phyloP scores from a whole-genome alignment of 1,284 basidiomycete genomes.

The Somion occarium region DNA sequence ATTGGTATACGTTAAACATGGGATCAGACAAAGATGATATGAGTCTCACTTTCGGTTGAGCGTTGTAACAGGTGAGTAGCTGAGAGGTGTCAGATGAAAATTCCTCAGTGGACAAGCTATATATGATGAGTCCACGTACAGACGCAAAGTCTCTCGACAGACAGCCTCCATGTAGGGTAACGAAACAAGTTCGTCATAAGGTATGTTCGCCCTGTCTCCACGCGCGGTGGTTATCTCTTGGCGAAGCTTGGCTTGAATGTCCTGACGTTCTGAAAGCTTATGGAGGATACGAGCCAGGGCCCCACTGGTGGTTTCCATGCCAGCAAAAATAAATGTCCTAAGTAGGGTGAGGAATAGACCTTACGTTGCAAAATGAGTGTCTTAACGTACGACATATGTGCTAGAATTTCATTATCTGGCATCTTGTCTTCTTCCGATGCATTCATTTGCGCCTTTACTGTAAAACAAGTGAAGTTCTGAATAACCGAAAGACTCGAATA shows the following conservation, averaged over 20 bases:
- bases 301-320: constrained; percentile 25
- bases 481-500: neutral
- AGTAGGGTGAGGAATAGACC: neutral
- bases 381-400: constrained; percentile 22
- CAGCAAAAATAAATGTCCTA: constrained; percentile 26
- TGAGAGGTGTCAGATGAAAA: neutral
- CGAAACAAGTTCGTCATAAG: constrained; percentile 24
- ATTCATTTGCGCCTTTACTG: constrained; percentile 22
- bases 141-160: constrained; percentile 29
- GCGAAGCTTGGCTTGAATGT: constrained; percentile 23
- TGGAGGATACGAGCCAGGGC: constrained; percentile 24
- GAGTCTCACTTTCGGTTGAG: neutral
- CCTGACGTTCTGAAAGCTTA: constrained; percentile 19
- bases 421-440: constrained; percentile 20
- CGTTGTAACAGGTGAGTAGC: neutral
- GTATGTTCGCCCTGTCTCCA: constrained; percentile 16
- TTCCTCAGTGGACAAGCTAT: no score
- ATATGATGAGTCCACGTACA: constrained; percentile 17
- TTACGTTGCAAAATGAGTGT: neutral
- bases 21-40: neutral
- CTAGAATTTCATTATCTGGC: constrained; percentile 22
- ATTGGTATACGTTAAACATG: neutral
- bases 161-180: constrained; percentile 30
- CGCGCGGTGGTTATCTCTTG: constrained; percentile 19
- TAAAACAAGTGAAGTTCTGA: neutral